A percentile compares a stretch with the other conserved stretches of the same genome.
Conservation (phyloP, 2,329 filamentous ascomycete genomes). For the Neobulgaria alba region DNA sequence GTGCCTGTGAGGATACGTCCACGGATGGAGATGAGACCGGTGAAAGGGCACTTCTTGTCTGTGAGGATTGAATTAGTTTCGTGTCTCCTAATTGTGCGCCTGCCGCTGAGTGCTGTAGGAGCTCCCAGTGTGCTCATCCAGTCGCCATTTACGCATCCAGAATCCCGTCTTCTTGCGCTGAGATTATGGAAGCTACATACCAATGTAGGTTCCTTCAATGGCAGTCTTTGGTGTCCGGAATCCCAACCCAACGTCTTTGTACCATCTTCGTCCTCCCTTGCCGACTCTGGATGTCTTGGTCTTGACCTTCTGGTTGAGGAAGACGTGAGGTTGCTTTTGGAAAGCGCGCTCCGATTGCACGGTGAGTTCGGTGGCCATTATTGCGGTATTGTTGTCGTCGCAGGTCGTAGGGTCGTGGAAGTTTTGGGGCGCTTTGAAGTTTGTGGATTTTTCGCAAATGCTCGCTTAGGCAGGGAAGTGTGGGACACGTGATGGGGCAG, state of each 20-base stretch:
- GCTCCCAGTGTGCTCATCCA: no score
- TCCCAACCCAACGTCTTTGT: conserved; percentile 98
- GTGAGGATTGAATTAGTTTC: conserved; percentile 14
- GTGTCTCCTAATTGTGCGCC: no score
- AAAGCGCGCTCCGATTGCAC: conserved; percentile 99
- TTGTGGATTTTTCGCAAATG: conserved; percentile 11
- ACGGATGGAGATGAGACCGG: conserved; percentile 97
- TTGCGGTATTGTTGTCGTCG: conserved; percentile 28
- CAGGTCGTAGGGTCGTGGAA: conserved; percentile 20
- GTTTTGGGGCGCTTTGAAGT: conserved; percentile 13
- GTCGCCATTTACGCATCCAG: no score
- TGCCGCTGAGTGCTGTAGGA: no score
- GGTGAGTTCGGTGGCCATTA: conserved; percentile 95
- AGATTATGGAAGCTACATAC: conserved; percentile 63
- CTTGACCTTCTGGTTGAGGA: conserved; percentile 95
- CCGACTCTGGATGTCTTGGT: conserved; percentile 75
- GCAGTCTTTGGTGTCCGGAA: conserved; percentile 98
- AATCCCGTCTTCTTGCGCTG: no score
- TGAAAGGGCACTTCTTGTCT: conserved; percentile 99
- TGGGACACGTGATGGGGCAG: conserved; percentile 17
- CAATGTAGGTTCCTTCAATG: conserved; percentile 98
- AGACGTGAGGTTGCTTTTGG: conserved; percentile 99
- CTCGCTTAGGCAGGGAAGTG: conserved; percentile 13
- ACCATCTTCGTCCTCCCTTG: conserved; percentile 90
- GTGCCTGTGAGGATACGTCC: conserved; percentile 99